These are phyloP conservation scores for Acacia acuminata DNA, from an alignment of 306 rosid genomes.

Conservation along the genomic window DNA sequence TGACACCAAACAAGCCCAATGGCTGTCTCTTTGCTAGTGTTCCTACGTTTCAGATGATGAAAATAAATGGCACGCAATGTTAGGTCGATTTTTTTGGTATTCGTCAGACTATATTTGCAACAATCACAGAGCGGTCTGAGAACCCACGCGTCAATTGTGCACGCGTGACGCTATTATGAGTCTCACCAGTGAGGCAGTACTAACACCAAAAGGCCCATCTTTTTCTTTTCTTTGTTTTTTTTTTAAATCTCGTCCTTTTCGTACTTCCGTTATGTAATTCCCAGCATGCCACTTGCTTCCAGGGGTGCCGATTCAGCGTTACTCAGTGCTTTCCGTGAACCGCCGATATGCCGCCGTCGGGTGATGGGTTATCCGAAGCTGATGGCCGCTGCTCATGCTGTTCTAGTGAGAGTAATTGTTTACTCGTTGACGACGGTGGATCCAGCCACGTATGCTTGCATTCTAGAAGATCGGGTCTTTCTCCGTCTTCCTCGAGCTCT, in stretches of 20 bases:
- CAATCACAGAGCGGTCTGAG: background rate
- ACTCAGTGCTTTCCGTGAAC: background rate
- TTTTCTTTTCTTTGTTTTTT: background rate
- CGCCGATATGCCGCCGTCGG: conserved; percentile 56
- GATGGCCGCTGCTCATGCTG: conserved; percentile 35
- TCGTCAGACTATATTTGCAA: background rate
- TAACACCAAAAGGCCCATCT: background rate
- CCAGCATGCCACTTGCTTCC: conserved; percentile 2
- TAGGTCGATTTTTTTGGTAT: background rate
- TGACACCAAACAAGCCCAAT: too few relatives aligned
- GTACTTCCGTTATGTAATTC: background rate
- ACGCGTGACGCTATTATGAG: conserved; percentile 11
- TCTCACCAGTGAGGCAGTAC: background rate
- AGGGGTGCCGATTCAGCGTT: background rate
- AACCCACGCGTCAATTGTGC: background rate
- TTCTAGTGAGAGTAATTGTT: conserved; percentile 27
- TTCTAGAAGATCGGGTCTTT: conserved; percentile 35
- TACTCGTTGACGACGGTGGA: conserved; percentile 14
- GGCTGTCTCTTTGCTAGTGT: too few relatives aligned
- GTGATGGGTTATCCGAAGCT: conserved; percentile 21
- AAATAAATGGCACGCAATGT: background rate
- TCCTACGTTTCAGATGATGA: background rate
- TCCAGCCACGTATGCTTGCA: conserved; percentile 36
- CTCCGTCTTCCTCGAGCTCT: conserved; percentile 35
- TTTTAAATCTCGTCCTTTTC: background rate